Conservation (phyloP, 257 asterid genomes). For the Phtheirospermum japonicum region DNA sequence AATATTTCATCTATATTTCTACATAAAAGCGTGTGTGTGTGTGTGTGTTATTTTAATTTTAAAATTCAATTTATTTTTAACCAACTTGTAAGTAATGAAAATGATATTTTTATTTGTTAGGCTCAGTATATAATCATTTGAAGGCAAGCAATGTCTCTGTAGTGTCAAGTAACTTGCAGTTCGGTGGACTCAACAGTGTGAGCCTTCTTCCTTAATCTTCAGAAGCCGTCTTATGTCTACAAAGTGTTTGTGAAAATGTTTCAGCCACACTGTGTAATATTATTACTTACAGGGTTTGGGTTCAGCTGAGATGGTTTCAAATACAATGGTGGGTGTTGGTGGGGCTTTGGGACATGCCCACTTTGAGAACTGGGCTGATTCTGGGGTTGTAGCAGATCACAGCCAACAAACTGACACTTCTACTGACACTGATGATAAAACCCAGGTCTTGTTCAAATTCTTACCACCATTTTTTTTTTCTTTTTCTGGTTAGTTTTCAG, state of each 20-base stretch:
- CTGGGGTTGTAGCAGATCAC: slow-evolving; percentile 43
- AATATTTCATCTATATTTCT: slow-evolving; percentile 4
- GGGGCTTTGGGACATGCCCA: slow-evolving; percentile 55
- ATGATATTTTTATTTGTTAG: slow-evolving; percentile 29
- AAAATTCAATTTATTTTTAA: background rate
- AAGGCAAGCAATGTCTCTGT: slow-evolving; percentile 63
- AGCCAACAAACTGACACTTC: slow-evolving; percentile 52
- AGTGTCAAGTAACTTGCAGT: slow-evolving; percentile 55
- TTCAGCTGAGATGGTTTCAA: slow-evolving; percentile 52
- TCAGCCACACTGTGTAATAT: slow-evolving; percentile 1
- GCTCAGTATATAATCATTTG: slow-evolving; percentile 57
- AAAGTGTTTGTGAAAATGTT: background rate
- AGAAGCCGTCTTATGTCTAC: background rate
- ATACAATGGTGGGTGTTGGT: slow-evolving; percentile 34
- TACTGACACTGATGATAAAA: slow-evolving; percentile 50
- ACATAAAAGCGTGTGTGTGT: too few species aligned
- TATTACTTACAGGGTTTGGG: slow-evolving; percentile 49
- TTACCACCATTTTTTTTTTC: slow-evolving; percentile 1
- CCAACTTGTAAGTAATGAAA: slow-evolving; percentile 15
- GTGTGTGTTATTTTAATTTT: background rate
- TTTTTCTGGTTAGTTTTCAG: slow-evolving; percentile 22
- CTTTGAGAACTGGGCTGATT: slow-evolving; percentile 46
- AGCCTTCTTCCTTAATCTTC: slow-evolving; percentile 12
- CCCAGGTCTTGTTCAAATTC: slow-evolving; percentile 31
- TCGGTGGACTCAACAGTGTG: slow-evolving; percentile 67